Base-by-base conservation (phyloP, 148 eudicot genomes). In the Salicornia ramosissima region DNA sequence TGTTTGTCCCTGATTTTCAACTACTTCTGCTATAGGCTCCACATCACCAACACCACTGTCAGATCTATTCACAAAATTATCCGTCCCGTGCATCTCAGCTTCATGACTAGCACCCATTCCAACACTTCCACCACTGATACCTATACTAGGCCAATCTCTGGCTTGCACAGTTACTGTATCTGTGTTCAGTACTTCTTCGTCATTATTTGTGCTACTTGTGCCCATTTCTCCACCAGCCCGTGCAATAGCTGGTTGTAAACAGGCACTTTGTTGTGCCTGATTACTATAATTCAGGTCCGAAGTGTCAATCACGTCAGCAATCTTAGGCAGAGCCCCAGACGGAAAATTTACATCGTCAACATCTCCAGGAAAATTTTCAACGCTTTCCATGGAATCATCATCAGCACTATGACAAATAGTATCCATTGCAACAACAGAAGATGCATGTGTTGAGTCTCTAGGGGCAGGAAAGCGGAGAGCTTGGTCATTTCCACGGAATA, bases 71-170 rank as follows among this genome's bases (percentile, higher is more conserved):
- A 87, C 85, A 75, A 88, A 94, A 70, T 79, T 79, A 73, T 90
- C 90, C 75, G 78, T 78, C n/a, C 97, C 99, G 71, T 95, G 99
- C 54, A 95, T 86, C 79, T 95, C 97, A 78, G 99, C 99, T 77
- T 95, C 99, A 78, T 95, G 96, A 74, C 97, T 95, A 75, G 97
- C 96, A 65, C 93, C 99, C 99, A 91, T 95, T 63, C 99, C 97
- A 58, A 95, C 93, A 86, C 99, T 95, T 78, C 99, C 97, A 69
- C 96, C 97, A 74, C 99, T 95, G 36, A 91, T 78, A 53, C 96
- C 99, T 68, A 95, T 75, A 78, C 99, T 95, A 64, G 85, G 88
- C 13, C 86, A 92, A 75, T 91, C 96, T 73, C 87, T 87, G 66
- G 91, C 91, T 40, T 83, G 86, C 47, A 78, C 90, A 75, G 90